Conservation (phyloP, 345 rosid species). For the Corymbia maculata region DNA sequence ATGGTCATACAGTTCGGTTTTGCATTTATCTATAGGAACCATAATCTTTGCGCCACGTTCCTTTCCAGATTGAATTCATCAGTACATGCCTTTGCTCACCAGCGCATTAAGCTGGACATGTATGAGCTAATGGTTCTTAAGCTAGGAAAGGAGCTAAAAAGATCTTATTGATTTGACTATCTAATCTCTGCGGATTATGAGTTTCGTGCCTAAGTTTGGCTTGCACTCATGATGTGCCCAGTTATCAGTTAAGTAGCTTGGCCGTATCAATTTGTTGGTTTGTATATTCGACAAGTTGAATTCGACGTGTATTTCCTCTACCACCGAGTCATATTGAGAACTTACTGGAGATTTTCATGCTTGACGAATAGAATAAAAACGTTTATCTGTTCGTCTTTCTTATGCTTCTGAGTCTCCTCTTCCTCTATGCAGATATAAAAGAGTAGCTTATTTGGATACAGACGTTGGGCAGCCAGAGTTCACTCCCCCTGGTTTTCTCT, state of each 20-base stretch:
- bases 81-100: not conserved
- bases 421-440: slow-evolving; percentile 49
- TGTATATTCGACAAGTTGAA: not conserved
- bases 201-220: not conserved
- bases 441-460: slow-evolving; percentile 79
- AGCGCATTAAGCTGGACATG: not conserved
- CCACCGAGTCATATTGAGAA: not conserved
- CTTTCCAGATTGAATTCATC: not conserved
- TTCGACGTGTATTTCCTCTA: not conserved
- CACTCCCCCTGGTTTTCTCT: slow-evolving; percentile 79
- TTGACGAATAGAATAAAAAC: not conserved
- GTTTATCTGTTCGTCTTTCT: not conserved
- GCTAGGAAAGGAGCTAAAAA: not conserved
- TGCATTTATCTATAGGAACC: not conserved
- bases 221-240: not conserved
- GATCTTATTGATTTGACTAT: not conserved
- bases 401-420: not conserved
- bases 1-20: not conserved
- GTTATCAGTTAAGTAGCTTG: not conserved
- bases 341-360: not conserved
- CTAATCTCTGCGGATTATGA: not conserved
- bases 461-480: slow-evolving; percentile 98
- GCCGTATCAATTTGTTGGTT: not conserved
- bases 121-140: not conserved
- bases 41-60: not conserved